Evolutionary conservation across 2,329 filamentous ascomycete species (phyloP), one percentile per base, ranked within the genome.

Genomic region (Fusarium succisae): DNA sequence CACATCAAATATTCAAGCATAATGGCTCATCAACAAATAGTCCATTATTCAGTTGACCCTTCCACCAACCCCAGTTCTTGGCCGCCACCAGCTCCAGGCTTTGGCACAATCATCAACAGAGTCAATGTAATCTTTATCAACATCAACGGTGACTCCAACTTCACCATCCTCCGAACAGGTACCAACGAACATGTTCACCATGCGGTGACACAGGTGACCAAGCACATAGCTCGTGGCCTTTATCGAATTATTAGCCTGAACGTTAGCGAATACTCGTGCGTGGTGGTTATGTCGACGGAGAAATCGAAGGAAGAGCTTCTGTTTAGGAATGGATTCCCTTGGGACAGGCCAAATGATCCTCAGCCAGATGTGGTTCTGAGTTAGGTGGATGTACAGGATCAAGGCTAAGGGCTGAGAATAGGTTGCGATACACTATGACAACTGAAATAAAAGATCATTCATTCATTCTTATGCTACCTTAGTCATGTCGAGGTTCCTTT

Each of bases 121-220:
- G 64, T 66, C 9, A 1, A 66, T 3, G 43, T 66, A 0, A 39
- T 44, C 8, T 66, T 30, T 2, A 44, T 44, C 4, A 66, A 66
- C 4, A 35, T 58, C 10, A 44, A 58, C 8, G 50, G 24, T 0
- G 5, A 18, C 4, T 66, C 61, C 17, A 44, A 38, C 3, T 51
- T 66, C 20, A 24, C 18, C 6, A 24, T 32, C 1, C 6, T 66
- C 2, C 50, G 43, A 24, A 58, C 50, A 4, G 61, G 61, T 4
- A 66, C 61, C 6, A 35, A 66, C 2, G 41, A 67, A 9, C 30
- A 67, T 59, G 22, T 67, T 13, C 30, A 66, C 10, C 50, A 66
- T 6, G 64, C n/a, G 9, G 50, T 66, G 0, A 44, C n/a, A 0
- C 43, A 66, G 26, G 61, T 59, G 7, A 66, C 61, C 0, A 66